Conservation (phyloP, 257 asterid genomes). For the Nicotiana tabacum region DNA sequence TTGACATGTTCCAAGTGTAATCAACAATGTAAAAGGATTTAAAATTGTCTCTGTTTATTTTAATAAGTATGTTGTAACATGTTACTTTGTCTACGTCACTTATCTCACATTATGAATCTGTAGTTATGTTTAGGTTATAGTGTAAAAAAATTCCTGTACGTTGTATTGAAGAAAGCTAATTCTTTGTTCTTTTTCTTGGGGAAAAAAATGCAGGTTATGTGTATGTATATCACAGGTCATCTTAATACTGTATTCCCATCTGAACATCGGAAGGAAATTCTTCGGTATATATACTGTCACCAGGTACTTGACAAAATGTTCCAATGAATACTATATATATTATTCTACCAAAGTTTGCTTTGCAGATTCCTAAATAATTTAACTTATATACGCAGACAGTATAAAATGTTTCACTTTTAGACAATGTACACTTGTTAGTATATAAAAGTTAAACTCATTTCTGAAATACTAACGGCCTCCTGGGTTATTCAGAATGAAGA, state of each 20-base stretch:
- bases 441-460: not conserved
- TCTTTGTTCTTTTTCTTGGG: not conserved
- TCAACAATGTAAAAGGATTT: too few species aligned
- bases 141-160: too few species aligned
- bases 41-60: too few species aligned
- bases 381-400: not conserved
- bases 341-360: not conserved
- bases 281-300: slow-evolving; percentile 61
- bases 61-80: too few species aligned
- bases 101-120: too few species aligned
- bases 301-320: slow-evolving; percentile 27
- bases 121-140: too few species aligned
- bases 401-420: too few species aligned
- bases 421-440: not conserved
- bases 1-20: too few species aligned
- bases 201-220: slow-evolving; percentile 44
- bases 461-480: not conserved
- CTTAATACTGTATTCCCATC: slow-evolving; percentile 47
- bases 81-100: too few species aligned
- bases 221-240: slow-evolving; percentile 57
- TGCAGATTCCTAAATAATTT: not conserved
- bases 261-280: slow-evolving; percentile 55
- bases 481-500: slow-evolving; percentile 44
- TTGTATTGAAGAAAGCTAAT: not conserved
- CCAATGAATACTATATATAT: not conserved